Percentiles rank a stretch among this genome's conserved stretches.
These are phyloP conservation scores for Suhomyces ambrosiae DNA, from an alignment of 1,139 yeast species.

Conservation along the genomic window DNA sequence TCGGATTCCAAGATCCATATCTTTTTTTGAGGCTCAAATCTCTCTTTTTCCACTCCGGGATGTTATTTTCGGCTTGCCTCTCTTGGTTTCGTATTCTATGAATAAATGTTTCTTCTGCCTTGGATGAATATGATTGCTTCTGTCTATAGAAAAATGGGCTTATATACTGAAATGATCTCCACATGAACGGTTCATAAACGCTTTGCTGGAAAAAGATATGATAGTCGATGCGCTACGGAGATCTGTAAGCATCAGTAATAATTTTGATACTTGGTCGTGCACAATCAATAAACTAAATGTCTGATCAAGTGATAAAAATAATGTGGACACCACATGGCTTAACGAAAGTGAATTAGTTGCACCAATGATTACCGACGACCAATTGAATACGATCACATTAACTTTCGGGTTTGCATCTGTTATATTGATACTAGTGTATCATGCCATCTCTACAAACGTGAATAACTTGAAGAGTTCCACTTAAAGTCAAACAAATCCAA, in stretches of 20 bases:
- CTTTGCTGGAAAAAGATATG: too few relatives aligned
- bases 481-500: neutral
- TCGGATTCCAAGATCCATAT: constrained; percentile 71
- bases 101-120: constrained; percentile 19
- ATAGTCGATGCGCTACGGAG: too few relatives aligned
- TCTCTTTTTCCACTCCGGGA: constrained; percentile 64
- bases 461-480: constrained; percentile 17
- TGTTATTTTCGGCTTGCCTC: constrained; percentile 7
- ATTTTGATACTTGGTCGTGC: constrained; percentile 1
- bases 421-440: constrained; percentile 71
- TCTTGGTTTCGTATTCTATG: constrained; percentile 18
- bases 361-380: constrained; percentile 77
- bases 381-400: constrained; percentile 72
- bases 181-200: too few relatives aligned
- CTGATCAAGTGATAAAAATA: neutral
- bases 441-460: constrained; percentile 52
- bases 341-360: neutral
- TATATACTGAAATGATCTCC: neutral
- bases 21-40: constrained; percentile 62
- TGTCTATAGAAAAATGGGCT: neutral
- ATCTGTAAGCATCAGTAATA: too few relatives aligned
- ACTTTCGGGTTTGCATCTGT: constrained; percentile 76
- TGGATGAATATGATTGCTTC: neutral
- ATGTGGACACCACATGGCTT: constrained; percentile 6
- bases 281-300: neutral